A percentile compares a stretch with the other conserved stretches of the same genome.
phyloP scores from a whole-genome alignment of 2,329 filamentous ascomycete species.

The Penicillium corylophilum region DNA sequence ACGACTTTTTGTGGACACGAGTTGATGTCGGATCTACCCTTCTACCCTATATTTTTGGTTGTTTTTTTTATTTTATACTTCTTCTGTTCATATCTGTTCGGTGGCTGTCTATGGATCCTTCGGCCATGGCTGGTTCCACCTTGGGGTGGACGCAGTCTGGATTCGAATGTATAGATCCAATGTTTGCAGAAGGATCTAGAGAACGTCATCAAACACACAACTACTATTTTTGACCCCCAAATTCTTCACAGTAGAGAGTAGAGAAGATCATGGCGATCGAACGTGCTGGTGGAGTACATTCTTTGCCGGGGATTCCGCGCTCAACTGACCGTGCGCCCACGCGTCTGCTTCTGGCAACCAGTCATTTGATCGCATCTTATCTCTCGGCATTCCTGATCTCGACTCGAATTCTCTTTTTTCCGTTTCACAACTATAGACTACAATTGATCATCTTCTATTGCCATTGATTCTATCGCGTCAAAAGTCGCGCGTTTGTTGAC shows the following conservation, averaged over 20 bases:
- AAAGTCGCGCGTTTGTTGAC: constrained; percentile 23
- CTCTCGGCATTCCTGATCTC: constrained; percentile 8
- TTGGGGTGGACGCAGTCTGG: not conserved
- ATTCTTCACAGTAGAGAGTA: constrained; percentile 3
- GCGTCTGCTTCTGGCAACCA: constrained; percentile 12
- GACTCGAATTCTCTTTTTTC: not conserved
- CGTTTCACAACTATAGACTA: not conserved
- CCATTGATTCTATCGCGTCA: constrained; percentile 1
- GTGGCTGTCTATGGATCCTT: constrained; percentile 4
- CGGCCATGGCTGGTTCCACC: not conserved
- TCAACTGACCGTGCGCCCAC: constrained; percentile 25
- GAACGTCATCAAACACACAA: constrained; percentile 7
- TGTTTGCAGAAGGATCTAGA: not conserved
- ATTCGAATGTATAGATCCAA: constrained; percentile 2
- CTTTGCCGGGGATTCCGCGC: constrained; percentile 16
- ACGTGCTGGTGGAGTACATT: constrained; percentile 20
- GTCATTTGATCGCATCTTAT: constrained; percentile 24
- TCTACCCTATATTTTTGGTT: constrained; percentile 21
- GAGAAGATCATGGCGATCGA: constrained; percentile 21
- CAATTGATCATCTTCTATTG: not conserved
- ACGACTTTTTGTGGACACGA: constrained; percentile 33
- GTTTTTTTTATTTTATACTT: no score
- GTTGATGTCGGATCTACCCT: constrained; percentile 30
- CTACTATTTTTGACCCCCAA: constrained; percentile 3
- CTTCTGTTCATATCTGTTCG: constrained; percentile 23